Conservation (phyloP, 2,329 filamentous ascomycete species). For the Coniochaeta pulveracea region DNA sequence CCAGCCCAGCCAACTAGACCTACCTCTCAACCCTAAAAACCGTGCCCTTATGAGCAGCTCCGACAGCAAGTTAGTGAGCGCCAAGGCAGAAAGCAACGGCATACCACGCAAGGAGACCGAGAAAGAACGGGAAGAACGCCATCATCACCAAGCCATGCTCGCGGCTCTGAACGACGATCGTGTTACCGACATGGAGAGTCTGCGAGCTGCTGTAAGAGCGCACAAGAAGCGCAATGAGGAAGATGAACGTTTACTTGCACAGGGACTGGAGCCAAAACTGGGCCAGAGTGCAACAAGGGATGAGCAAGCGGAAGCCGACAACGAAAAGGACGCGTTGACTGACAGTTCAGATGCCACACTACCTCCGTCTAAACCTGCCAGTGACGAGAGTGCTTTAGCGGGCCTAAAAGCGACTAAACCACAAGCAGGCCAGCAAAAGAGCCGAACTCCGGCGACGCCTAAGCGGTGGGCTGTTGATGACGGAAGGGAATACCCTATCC, state of each 20-base stretch:
- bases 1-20: slow-evolving; percentile 10
- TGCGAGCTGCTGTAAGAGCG: slow-evolving; percentile 51
- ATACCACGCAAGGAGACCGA: slow-evolving; percentile 13
- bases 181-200: slow-evolving; percentile 54
- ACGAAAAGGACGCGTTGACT: slow-evolving; percentile 10
- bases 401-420: neutral
- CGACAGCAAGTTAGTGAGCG: neutral
- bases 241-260: slow-evolving; percentile 24
- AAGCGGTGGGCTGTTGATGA: slow-evolving; percentile 56
- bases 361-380: too few relatives aligned
- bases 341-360: too few relatives aligned
- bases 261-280: slow-evolving; percentile 5
- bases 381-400: too few relatives aligned
- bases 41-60: neutral
- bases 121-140: slow-evolving; percentile 44
- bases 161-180: slow-evolving; percentile 58
- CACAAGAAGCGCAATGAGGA: slow-evolving; percentile 47
- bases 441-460: slow-evolving; percentile 11
- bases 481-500: slow-evolving; percentile 56
- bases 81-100: slow-evolving; percentile 7
- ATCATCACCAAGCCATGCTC: slow-evolving; percentile 54
- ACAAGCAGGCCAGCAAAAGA: neutral
- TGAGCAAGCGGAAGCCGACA: neutral
- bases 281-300: neutral
- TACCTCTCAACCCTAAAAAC: slow-evolving; percentile 11